Conservation (phyloP, 805 yeast species). For the Phaffomyces opuntiae region DNA sequence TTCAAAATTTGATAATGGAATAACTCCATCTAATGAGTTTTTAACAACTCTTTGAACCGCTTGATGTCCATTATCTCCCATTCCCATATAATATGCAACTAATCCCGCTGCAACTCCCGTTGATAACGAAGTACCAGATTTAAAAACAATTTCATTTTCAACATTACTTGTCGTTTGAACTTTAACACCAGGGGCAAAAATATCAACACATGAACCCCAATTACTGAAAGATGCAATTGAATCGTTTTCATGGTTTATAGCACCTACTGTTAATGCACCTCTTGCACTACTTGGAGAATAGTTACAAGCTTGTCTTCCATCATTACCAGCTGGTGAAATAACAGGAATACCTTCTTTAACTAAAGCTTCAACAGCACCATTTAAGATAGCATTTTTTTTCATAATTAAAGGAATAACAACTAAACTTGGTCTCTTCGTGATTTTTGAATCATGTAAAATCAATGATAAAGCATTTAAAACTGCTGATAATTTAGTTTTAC, state of each 20-base stretch:
- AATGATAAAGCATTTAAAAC: slow-evolving; percentile 28
- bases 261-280: slow-evolving; percentile 76
- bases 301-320: slow-evolving; percentile 34
- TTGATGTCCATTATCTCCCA: slow-evolving; percentile 29
- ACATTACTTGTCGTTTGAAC: slow-evolving; percentile 34
- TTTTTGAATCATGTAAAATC: slow-evolving; percentile 21
- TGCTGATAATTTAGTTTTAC: slow-evolving; percentile 28
- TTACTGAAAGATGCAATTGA: slow-evolving; percentile 40
- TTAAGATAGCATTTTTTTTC: slow-evolving; percentile 33
- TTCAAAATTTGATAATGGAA: slow-evolving; percentile 38
- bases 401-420: slow-evolving; percentile 32
- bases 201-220: slow-evolving; percentile 47
- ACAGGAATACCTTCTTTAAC: slow-evolving; percentile 37
- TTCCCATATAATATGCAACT: slow-evolving; percentile 37
- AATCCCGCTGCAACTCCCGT: slow-evolving; percentile 39
- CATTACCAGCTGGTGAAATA: slow-evolving; percentile 46
- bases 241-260: slow-evolving; percentile 66
- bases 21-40: slow-evolving; percentile 39
- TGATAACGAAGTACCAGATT: slow-evolving; percentile 46
- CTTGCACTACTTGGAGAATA: slow-evolving; percentile 42
- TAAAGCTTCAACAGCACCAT: slow-evolving; percentile 38
- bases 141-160: slow-evolving; percentile 22
- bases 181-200: slow-evolving; percentile 43
- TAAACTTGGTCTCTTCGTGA: slow-evolving; percentile 31
- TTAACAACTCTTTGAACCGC: slow-evolving; percentile 35